Conservation (phyloP, 495 filamentous ascomycete species). For the Xylaria grammica region DNA sequence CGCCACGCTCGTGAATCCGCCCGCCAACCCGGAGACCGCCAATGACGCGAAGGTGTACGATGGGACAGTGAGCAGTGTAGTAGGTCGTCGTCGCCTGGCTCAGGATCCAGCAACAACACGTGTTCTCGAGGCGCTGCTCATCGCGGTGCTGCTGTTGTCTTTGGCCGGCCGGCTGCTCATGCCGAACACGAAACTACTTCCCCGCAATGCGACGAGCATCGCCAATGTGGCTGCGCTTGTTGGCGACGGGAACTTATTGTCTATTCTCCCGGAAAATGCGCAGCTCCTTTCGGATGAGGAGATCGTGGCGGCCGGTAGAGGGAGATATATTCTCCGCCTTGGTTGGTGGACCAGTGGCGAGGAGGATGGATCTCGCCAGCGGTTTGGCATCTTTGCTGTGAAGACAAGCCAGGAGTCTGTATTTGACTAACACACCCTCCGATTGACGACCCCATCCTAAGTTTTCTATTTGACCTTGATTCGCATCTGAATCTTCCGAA, state of each 20-base stretch:
- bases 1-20: constrained; percentile 19
- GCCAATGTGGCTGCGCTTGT: constrained; percentile 38
- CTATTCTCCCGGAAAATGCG: constrained; percentile 9
- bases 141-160: constrained; percentile 28
- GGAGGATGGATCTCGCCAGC: not conserved
- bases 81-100: constrained; percentile 22
- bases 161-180: constrained; percentile 32
- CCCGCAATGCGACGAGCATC: constrained; percentile 38
- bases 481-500: no score
- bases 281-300: constrained; percentile 29
- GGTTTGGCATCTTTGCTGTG: constrained; percentile 1
- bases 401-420: constrained; percentile 4
- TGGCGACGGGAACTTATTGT: constrained; percentile 35
- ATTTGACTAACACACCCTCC: no score
- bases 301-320: not conserved
- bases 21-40: constrained; percentile 11
- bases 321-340: not conserved
- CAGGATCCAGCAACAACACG: constrained; percentile 40
- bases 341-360: not conserved
- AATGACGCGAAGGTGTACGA: constrained; percentile 19
- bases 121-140: constrained; percentile 40
- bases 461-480: no score
- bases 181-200: constrained; percentile 35
- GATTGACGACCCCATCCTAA: no score
- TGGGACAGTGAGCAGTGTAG: constrained; percentile 14